Evolutionary conservation across 805 yeast species (phyloP), one percentile per base, ranked within the genome.

Genomic region (Wickerhamiella australiensis): DNA sequence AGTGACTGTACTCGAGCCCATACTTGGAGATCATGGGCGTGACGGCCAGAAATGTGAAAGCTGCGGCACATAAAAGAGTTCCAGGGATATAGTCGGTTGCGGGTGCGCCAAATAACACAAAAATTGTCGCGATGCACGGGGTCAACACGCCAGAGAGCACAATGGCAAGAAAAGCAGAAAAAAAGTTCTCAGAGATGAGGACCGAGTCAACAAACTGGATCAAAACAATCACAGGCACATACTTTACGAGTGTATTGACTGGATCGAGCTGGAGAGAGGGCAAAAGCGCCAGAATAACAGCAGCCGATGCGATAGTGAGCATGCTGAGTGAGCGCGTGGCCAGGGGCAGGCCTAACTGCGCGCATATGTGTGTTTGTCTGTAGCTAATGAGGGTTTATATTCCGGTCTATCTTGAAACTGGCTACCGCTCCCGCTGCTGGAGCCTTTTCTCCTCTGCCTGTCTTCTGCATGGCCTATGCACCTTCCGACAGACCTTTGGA

Each of bases 31-130:
- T 69, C n/a, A 84, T 60, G 1, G 94, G 90, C 53, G 76, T 81
- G 9, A 78, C 68, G 0, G 78, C 65, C 37, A 87, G 61, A 25
- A 77, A 56, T 2, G 87, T 69, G 20, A 82, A 61, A 60, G 85
- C 92, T 6, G 71, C 64, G 0, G 92, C 68, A 44, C 84, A 65
- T 3, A 80, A 60, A 54, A 72, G 70, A 0, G 94, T 85, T 58
- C 78, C 81, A 7, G 52, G 55, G 27, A 73, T 52, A 31, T 72
- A 69, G 1, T 76, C 68, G 1, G 76, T 66, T 40, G 82, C 68
- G 12, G 96, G 95, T 0, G 95, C 94, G 6, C 96, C 96, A 59
- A 85, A 77, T 11, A 86, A 57, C 1, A 86, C 68, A 42, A 82
- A 61, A 1, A 72, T 55, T 1, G 49, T 52, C 6, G 46, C 15